phyloP scores from a whole-genome alignment of 768 basidiomycete species.

The Lepiota brunneoincarnata region DNA sequence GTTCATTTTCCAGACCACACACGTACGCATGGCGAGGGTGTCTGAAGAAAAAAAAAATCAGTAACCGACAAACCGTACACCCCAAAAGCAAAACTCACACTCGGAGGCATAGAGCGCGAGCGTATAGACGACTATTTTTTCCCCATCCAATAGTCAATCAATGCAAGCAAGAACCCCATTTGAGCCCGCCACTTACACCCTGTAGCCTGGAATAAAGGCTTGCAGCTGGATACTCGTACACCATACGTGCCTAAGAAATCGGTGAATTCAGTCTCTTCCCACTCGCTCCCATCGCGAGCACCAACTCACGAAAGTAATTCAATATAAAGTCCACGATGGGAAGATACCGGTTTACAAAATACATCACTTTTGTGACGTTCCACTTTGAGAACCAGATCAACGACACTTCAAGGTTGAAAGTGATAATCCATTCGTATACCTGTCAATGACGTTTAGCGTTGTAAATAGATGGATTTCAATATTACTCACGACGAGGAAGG shows the following conservation, averaged over 20 bases:
- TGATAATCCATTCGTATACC: constrained; percentile 20
- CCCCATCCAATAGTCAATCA: neutral
- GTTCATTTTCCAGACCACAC: too few relatives aligned
- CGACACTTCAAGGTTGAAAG: constrained; percentile 19
- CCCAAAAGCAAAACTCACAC: neutral
- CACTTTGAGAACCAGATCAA: constrained; percentile 22
- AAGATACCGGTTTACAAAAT: constrained; percentile 24
- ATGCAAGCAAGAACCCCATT: neutral
- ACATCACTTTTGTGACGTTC: constrained; percentile 22
- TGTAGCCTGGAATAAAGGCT: neutral
- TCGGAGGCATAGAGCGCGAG: neutral
- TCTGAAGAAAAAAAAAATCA: too few relatives aligned
- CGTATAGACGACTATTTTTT: neutral
- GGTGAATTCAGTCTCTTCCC: neutral
- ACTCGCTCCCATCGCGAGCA: neutral
- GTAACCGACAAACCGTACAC: neutral
- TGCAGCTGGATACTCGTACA: neutral
- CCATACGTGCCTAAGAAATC: neutral
- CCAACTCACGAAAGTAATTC: constrained; percentile 15
- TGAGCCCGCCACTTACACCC: neutral
- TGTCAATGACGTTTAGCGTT: neutral
- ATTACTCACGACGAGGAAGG: neutral
- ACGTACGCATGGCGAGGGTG: too few relatives aligned
- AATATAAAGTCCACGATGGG: constrained; percentile 20
- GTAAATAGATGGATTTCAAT: neutral